A percentile compares a stretch with the other conserved stretches of the same genome.
phyloP scores from a whole-genome alignment of 202 grass and related monocot species.

The Bolboschoenoplectus hybrid region DNA sequence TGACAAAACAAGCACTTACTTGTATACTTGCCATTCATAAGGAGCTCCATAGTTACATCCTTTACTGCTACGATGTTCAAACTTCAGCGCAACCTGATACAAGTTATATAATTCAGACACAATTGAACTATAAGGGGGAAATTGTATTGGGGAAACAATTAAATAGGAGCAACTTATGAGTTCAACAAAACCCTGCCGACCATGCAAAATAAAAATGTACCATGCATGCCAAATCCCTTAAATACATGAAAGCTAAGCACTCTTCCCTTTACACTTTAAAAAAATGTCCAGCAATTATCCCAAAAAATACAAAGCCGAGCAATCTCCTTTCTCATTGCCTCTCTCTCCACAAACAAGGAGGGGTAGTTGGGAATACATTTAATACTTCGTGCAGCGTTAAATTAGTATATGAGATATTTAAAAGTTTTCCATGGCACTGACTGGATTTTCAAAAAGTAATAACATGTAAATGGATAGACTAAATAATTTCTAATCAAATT shows the following conservation, averaged over 20 bases:
- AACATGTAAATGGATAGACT: background rate
- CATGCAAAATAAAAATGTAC: background rate
- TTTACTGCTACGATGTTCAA: conserved; percentile 89
- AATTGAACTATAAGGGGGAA: background rate
- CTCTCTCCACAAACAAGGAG: background rate
- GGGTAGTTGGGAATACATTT: background rate
- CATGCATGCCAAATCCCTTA: background rate
- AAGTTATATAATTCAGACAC: conserved; percentile 40
- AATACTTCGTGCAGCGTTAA: background rate
- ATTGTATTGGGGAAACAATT: background rate
- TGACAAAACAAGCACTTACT: conserved; percentile 54
- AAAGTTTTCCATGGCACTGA: background rate
- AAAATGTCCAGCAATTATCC: background rate
- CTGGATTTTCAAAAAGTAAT: background rate
- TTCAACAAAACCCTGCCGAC: background rate
- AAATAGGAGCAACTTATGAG: background rate
- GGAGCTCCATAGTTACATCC: conserved; percentile 89
- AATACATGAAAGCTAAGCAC: conserved; percentile 5
- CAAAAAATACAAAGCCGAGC: background rate
- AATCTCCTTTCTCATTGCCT: background rate
- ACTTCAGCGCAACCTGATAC: conserved; percentile 87
- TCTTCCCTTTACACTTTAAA: background rate
- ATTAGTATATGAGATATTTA: background rate
- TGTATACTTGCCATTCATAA: conserved; percentile 98
- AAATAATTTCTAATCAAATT: conserved; percentile 17